phyloP scores from a whole-genome alignment of 2,329 filamentous ascomycete genomes.

The Fusarium incarnatum region DNA sequence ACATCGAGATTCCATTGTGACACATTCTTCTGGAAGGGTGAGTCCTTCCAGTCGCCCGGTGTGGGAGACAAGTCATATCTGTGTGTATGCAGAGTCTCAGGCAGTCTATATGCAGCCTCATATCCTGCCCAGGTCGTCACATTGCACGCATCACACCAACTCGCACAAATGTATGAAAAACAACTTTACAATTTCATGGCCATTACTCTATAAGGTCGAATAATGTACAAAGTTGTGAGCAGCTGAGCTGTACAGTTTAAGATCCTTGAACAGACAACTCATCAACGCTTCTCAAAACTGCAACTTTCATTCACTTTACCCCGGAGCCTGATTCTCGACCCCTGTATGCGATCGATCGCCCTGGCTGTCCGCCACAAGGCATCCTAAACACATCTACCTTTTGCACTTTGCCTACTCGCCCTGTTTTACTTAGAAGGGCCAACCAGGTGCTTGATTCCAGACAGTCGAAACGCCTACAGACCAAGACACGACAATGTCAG shows the following conservation, averaged over 20 bases:
- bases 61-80: neutral
- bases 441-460: conserved; percentile 6
- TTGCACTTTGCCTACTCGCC: conserved; percentile 6
- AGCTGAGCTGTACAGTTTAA: neutral
- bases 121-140: neutral
- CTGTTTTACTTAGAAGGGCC: conserved; percentile 8
- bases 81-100: conserved; percentile 26
- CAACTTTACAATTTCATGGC: neutral
- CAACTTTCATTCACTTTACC: conserved; percentile 3
- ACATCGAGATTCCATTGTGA: neutral
- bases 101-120: conserved; percentile 32
- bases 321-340: neutral
- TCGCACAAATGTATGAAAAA: neutral
- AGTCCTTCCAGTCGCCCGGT: conserved; percentile 21
- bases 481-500: conserved; percentile 7
- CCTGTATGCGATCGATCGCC: conserved; percentile 22
- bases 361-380: conserved; percentile 26
- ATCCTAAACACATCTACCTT: conserved; percentile 8
- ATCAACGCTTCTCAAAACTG: neutral
- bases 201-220: neutral
- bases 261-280: conserved; percentile 12
- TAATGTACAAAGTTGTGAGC: neutral
- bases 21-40: conserved; percentile 5
- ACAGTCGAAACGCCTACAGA: conserved; percentile 14
- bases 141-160: neutral